These are phyloP conservation scores for Rhipidocladum racemiflorum DNA, from an alignment of 176 grass and related monocot genomes.

Conservation along the genomic window DNA sequence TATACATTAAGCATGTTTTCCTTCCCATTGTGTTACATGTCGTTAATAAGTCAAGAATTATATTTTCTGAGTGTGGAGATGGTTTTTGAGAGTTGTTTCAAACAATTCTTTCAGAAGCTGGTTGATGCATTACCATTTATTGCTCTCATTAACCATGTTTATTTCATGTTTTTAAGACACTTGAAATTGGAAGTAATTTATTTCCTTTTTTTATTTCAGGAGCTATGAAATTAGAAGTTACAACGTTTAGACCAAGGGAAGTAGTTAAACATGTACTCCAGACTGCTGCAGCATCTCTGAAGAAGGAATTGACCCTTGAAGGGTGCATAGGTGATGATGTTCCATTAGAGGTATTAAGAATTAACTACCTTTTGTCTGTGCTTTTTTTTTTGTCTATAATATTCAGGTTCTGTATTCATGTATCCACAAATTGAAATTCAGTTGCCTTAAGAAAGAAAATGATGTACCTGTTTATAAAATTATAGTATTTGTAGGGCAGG, in stretches of 20 bases:
- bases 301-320: constrained; percentile 89
- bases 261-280: constrained; percentile 94
- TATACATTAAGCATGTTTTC: background rate
- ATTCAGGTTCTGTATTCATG: constrained; percentile 7
- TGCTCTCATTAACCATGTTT: constrained; percentile 22
- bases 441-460: background rate
- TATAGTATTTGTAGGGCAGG: background rate
- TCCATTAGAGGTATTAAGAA: constrained; percentile 68
- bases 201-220: constrained; percentile 47
- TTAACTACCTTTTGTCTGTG: background rate
- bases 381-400: constrained; percentile 7
- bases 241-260: constrained; percentile 95
- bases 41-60: constrained; percentile 2
- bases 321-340: constrained; percentile 73
- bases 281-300: constrained; percentile 94
- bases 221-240: constrained; percentile 89
- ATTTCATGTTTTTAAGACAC: background rate
- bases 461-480: background rate
- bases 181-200: constrained; percentile 34
- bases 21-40: background rate
- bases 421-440: constrained; percentile 9
- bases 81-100: constrained; percentile 10
- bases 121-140: constrained; percentile 6
- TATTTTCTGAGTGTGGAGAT: background rate
- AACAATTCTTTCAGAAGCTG: constrained; percentile 12